Base-by-base conservation (phyloP, 371 early-diverging fungal genomes). In the Mucor lusitanicus region DNA sequence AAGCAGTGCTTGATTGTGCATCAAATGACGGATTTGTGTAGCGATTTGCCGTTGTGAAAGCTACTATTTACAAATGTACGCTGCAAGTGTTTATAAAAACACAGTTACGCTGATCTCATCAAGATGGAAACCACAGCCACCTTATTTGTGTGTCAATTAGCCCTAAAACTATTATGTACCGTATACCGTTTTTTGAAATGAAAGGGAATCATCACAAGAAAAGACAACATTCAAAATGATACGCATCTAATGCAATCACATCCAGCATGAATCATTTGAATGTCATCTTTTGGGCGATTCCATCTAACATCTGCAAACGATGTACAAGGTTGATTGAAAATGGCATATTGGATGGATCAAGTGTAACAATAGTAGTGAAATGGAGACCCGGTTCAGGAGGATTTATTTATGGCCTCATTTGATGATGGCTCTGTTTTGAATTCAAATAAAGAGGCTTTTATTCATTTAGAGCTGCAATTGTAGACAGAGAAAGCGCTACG, bases 331-430 rank as follows among this genome's bases (percentile, higher is more conserved):
- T 77, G n/a, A 82, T 79, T 62, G 77, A 82, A 61, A 69, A 68
- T 40, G 82, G 57, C 11, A 72, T 85, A 30, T 87, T 92, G 66
- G 89, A 91, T 64, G 80, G 73, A 48, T 77, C 83, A 13, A 74
- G 82, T 25, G 95, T 92, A n/a, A 92, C 92, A 1, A 86, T 84
- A 76, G 85, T 30, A 6, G n/a, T 96, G 17, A 88, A 87, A 74
- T 97, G 97, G 98, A 75, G 96, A 62, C 97, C 97, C 2, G 93
- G 89, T 5, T 92, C 94, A 0, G 94, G 94, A 54, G 87, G 78
- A 3, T 25, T 75, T 87, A 72, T 95, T 97, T 73, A 84, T 95
- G 80, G 95, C 87, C 0, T 86, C 92, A 0, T 92, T 88, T 63
- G 85, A 86, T 2, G 91, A 91, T 71, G 93, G 93, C 11, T 81